Evolutionary conservation across 2,329 filamentous ascomycete genomes (phyloP).

Genomic region (Cercospora berteroae): DNA sequence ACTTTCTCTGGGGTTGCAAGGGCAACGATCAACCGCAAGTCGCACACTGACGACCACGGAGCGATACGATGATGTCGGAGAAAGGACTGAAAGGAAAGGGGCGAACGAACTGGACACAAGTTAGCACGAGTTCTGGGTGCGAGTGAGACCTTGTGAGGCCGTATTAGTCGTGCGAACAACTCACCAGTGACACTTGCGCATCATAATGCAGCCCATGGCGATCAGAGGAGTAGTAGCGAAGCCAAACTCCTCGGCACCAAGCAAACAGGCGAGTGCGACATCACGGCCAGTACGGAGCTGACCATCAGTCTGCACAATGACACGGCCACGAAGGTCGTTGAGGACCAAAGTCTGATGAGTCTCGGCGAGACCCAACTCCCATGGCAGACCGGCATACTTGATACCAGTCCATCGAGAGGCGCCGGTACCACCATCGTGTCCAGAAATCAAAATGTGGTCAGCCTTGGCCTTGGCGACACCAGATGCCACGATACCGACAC

Average conservation of each 20-base stretch:
- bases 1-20: not conserved
- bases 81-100: constrained; percentile 4
- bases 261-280: constrained; percentile 87
- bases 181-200: constrained; percentile 67
- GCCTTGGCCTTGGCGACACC: constrained; percentile 97
- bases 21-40: not conserved
- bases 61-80: not conserved
- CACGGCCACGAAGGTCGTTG: constrained; percentile 92
- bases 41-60: not conserved
- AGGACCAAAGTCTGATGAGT: constrained; percentile 94
- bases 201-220: constrained; percentile 95
- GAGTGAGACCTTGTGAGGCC: too few species aligned
- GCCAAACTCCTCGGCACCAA: constrained; percentile 97
- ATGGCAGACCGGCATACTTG: constrained; percentile 95
- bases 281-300: constrained; percentile 90
- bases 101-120: too few species aligned
- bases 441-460: constrained; percentile 94
- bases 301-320: constrained; percentile 94
- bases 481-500: constrained; percentile 94
- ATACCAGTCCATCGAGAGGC: constrained; percentile 97
- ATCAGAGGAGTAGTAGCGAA: constrained; percentile 94
- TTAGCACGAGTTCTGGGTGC: too few species aligned
- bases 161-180: too few species aligned
- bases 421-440: constrained; percentile 94
- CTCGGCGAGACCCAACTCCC: constrained; percentile 94